Base-by-base conservation (phyloP, 345 rosid genomes). In the Salix brachista region DNA sequence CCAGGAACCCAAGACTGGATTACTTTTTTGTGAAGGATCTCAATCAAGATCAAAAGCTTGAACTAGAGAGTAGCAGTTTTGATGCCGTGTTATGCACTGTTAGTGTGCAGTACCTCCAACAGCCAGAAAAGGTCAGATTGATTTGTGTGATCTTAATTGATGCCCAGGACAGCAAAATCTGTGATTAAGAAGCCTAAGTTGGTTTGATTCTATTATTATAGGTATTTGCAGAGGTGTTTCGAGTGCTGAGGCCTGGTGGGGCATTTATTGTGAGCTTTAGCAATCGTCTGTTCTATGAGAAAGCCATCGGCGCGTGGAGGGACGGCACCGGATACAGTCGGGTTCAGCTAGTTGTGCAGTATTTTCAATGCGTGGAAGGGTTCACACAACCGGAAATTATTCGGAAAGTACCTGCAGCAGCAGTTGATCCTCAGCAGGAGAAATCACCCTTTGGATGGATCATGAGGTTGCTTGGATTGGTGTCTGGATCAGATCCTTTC, bases 221-320 rank as follows among this genome's bases (percentile, higher is more conserved):
- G 97, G 95, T 90, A 65, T 92, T 91, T 82, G 88, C 90, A 14
- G 88, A 93, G 77, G 90, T 91, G 80, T 89, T 84, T 78, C 80
- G 96, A 37, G 90, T 90, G 73, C 83, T 95, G 23, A 90, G 85
- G 82, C 92, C 96, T 0, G 99, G 97, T 75, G 97, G 99, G 21
- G 79, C 87, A 23, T 87, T 90, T 73, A 88, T 93, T 25, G 94
- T 89, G 71, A 91, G 97, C 87, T 93, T 95, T 70, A 95, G 97
- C 94, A 95, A 89, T 80, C 80, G 97, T 54, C 83, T 93, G 85
- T 95, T 95, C 84, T 91, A 91, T 75, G 97, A 95, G 85, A 95
- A 95, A 86, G 97, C 94, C 39, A 85, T 93, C 42, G 80, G 83
- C 69, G 85, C 86, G 34, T 93, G 97, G 97, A 84, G 97, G 85